Base-by-base conservation (phyloP, 1,139 yeast species). In the Suhomyces taliae region DNA sequence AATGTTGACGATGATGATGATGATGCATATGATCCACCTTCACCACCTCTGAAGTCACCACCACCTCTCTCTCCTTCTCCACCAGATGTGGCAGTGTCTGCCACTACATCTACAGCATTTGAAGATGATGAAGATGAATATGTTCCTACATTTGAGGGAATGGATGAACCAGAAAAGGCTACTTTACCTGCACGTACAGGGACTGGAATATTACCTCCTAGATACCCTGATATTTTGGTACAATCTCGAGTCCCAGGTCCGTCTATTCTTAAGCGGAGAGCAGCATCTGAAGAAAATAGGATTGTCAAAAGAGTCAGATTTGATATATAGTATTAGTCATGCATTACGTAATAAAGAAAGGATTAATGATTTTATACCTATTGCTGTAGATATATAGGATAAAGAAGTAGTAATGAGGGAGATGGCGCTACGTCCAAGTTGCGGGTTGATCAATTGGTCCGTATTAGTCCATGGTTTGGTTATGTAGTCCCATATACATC, bases 231-330 rank as follows among this genome's bases (percentile, higher is more conserved):
- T 24, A 27, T 11, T 32, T 19, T 12, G 29, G 27, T 8, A 38
- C 40, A 24, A 15, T 37, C 43, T 37, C 43, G 36, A 38, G 37
- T 38, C 36, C 41, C 41, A 12, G 40, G 40, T 36, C 47, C 45
- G 19, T 44, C 47, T 36, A 47, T 47, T 19, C 47, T 47, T 27
- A 47, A 47, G 38, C 36, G 50, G 9, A 41, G 35, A 27, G 32
- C 32, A 29, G 47, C 44, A 8, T n/a, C 37, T 9, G 46, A 44
- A 8, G 43, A 40, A 8, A 24, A 37, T 2, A 36, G 43, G 43
- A 42, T 47, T 19, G 49, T 41, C 27, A 44, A 43, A 40, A 36
- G 48, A 19, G 46, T 40, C 4, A 48, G 53, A 34, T 48, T 41
- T 35, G 50, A 40, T 44, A 46, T 46, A 36, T 49, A 45, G 48